These are phyloP conservation scores for Incumbomyces lentus DNA, from an alignment of 2,329 filamentous ascomycete genomes.

Conservation along the genomic window DNA sequence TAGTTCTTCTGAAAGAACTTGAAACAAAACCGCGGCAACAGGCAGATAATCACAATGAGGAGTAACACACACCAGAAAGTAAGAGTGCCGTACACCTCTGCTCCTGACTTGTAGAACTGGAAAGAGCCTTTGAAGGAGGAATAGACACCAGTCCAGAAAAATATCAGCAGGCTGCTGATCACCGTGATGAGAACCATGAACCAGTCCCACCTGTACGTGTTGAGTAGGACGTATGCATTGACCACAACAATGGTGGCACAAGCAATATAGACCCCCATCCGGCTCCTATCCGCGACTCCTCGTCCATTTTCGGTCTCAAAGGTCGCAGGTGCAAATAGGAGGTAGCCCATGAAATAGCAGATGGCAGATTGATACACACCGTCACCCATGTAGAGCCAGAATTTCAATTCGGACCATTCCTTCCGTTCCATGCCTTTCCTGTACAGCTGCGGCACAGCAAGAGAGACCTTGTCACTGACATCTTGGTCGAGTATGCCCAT, in stretches of 20 bases:
- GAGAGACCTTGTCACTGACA: constrained; percentile 83
- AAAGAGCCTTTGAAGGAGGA: constrained; percentile 48
- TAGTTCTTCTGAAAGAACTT: constrained; percentile 91
- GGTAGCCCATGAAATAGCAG: constrained; percentile 84
- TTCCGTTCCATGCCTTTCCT: constrained; percentile 87
- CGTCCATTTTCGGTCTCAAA: constrained; percentile 64
- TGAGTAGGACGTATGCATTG: constrained; percentile 90
- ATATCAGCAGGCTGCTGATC: constrained; percentile 78
- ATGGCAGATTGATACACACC: constrained; percentile 91
- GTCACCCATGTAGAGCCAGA: constrained; percentile 95
- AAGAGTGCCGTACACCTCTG: constrained; percentile 68
- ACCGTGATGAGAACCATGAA: constrained; percentile 72
- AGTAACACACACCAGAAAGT: constrained; percentile 81
- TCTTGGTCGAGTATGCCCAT: constrained; percentile 97
- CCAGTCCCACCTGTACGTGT: constrained; percentile 98
- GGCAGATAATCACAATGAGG: constrained; percentile 67
- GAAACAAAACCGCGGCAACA: constrained; percentile 76
- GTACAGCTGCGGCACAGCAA: constrained; percentile 92
- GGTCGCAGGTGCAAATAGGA: constrained; percentile 59
- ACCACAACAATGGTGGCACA: constrained; percentile 77
- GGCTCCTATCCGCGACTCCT: constrained; percentile 65
- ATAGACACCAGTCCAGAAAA: constrained; percentile 93
- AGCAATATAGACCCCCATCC: constrained; percentile 79
- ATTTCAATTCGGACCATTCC: constrained; percentile 94
- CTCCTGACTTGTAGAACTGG: constrained; percentile 66